Percentiles rank a stretch among this genome's conserved stretches.
These are phyloP conservation scores for Globisporangium barbulae DNA, from an alignment of 352 stramenopile species.

Conservation along the genomic window DNA sequence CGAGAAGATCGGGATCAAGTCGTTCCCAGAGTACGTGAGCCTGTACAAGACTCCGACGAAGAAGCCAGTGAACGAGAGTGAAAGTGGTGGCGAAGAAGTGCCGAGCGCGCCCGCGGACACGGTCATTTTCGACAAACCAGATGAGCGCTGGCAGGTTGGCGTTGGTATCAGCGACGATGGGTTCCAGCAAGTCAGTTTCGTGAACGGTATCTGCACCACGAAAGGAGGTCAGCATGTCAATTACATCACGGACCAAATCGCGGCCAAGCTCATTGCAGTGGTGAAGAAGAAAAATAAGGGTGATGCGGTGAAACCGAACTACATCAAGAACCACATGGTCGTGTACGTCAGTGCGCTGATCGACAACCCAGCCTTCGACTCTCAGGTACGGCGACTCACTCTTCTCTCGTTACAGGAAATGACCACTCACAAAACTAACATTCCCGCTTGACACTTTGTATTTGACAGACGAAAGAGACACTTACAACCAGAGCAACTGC, in stretches of 20 bases:
- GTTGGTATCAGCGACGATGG: conserved; percentile 90
- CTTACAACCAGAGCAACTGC: conserved; percentile 86
- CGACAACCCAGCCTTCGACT: conserved; percentile 98
- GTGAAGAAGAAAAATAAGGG: conserved; percentile 95
- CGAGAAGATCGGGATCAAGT: conserved; percentile 89
- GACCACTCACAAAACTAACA: neutral
- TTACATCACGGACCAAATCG: conserved; percentile 90
- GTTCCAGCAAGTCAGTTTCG: conserved; percentile 97
- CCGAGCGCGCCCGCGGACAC: conserved; percentile 19
- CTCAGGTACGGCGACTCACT: conserved; percentile 53
- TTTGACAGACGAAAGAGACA: conserved; percentile 93
- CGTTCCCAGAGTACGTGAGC: conserved; percentile 93
- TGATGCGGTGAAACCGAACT: conserved; percentile 91
- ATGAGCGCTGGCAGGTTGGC: conserved; percentile 94
- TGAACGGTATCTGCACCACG: conserved; percentile 97
- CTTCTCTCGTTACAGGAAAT: neutral
- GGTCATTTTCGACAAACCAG: conserved; percentile 92
- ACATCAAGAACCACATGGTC: conserved; percentile 95
- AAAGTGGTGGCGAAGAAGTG: conserved; percentile 14
- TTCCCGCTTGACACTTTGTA: neutral
- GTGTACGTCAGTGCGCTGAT: conserved; percentile 97
- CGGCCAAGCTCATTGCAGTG: conserved; percentile 85
- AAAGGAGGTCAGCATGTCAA: conserved; percentile 96
- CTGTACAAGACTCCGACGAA: conserved; percentile 73
- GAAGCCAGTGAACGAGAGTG: conserved; percentile 11